Evolutionary conservation across 768 basidiomycete species (phyloP).

Genomic region (Inosperma sp.): DNA sequence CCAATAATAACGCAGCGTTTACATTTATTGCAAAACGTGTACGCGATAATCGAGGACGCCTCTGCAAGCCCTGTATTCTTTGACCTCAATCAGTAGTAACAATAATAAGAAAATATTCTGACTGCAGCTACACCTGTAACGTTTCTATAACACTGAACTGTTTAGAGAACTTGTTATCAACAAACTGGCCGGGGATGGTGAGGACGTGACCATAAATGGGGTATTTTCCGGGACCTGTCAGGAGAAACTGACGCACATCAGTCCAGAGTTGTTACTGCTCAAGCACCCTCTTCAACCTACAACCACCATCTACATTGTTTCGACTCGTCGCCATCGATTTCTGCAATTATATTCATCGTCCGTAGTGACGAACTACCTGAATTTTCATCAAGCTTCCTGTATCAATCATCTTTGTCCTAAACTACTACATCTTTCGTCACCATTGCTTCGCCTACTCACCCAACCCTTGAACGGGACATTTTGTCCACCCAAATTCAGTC

Average conservation of each 20-base stretch:
- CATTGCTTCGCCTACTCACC: conserved; percentile 66
- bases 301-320: conserved; percentile 15
- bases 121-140: background rate
- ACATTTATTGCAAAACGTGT: too few relatives aligned
- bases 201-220: conserved; percentile 3
- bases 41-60: too few relatives aligned
- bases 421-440: conserved; percentile 32
- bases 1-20: too few relatives aligned
- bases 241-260: conserved; percentile 8
- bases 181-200: background rate
- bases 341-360: conserved; percentile 11
- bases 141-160: background rate
- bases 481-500: conserved; percentile 39
- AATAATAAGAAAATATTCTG: background rate
- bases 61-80: too few relatives aligned
- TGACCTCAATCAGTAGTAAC: too few relatives aligned
- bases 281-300: conserved; percentile 9
- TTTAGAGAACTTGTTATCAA: background rate
- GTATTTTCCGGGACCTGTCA: conserved; percentile 10
- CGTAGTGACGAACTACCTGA: conserved; percentile 8
- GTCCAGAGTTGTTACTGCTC: too few relatives aligned
- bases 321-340: background rate
- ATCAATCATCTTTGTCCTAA: conserved; percentile 27
- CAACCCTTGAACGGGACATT: conserved; percentile 54
- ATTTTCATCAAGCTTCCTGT: conserved; percentile 10